Evolutionary conservation across 2,329 filamentous ascomycete species (phyloP), one percentile per base, ranked within the genome.

Genomic region (Aspergillus eucalypticola): DNA sequence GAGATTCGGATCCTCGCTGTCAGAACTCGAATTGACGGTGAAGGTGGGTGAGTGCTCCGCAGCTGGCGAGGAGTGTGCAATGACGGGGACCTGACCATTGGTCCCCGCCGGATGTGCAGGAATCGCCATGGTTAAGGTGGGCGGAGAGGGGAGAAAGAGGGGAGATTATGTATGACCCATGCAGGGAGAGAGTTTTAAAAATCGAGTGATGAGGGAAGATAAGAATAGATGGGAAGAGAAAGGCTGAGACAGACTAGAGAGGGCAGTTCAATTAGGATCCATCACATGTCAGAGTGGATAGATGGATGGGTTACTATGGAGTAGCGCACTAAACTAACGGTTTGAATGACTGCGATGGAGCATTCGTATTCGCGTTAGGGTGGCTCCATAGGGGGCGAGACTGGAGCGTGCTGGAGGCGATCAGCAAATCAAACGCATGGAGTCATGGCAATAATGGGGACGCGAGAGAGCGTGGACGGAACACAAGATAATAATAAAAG

Each of bases 1-100:
- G 8, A 65, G 52, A 5, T 46, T 15, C 19, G 54, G 65, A 5
- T 71, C 72, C 41, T 75, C 73, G 63, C 70, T 74, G 38, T 75
- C 73, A 55, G 72, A 73, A 63, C 71, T 72, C 1, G 70, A 72
- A 56, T 66, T 27, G 39, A 46, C 48, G 41, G 42, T 41, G 56
- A 62, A 63, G 8, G 56, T 46, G 38, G 46, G 38, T 5, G 50
- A 15, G 15, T 29, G 44, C n/a, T 32, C 19, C 11, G 32, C 53
- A 25, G 39, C 53, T 19, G 46, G 56, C 46, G 49, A 60, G 35
- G 52, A 11, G 41, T 44, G 41, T 44, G 46, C 15, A 17, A 17
- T 27, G 25, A 27, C 46, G 25, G 46, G 46, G 46, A 11, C 25
- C 25, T 50, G 46, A 32, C 46, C 46, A 11, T 50, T 29, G 46